phyloP scores from a whole-genome alignment of 257 asterid genomes.

The Solanum medicagineum region DNA sequence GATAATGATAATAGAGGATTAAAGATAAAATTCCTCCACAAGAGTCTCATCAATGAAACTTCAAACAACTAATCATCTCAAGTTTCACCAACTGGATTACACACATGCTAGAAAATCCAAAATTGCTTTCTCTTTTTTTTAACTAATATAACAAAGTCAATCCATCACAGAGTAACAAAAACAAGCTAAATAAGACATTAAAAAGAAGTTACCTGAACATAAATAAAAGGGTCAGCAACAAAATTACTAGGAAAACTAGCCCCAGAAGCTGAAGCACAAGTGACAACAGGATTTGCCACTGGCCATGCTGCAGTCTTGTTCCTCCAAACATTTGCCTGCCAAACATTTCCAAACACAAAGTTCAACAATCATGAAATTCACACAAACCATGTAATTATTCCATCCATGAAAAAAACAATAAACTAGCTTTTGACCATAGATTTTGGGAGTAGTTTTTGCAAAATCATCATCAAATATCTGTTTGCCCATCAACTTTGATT shows the following conservation, averaged over 20 bases:
- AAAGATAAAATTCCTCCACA: conserved; percentile 9
- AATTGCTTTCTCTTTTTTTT: background rate
- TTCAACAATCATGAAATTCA: background rate
- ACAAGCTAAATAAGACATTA: background rate
- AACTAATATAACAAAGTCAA: background rate
- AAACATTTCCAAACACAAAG: conserved; percentile 8
- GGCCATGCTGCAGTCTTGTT: conserved; percentile 86
- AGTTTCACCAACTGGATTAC: background rate
- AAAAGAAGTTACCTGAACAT: conserved; percentile 34
- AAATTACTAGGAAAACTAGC: conserved; percentile 86
- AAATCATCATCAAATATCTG: background rate
- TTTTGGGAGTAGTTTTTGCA: background rate
- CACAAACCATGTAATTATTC: background rate
- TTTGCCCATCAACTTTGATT: background rate
- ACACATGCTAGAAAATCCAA: background rate
- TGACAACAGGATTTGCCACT: conserved; percentile 79
- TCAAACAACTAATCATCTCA: background rate
- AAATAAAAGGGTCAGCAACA: conserved; percentile 93
- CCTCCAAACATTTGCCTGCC: conserved; percentile 62
- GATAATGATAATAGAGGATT: background rate
- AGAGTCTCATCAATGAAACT: background rate
- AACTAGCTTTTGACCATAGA: background rate
- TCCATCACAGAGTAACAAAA: background rate
- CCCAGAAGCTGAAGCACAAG: conserved; percentile 83
- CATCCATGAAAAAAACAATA: background rate